Evolutionary conservation across 768 basidiomycete species (phyloP), one percentile per base, ranked within the genome.

Genomic region (Russula virescens): DNA sequence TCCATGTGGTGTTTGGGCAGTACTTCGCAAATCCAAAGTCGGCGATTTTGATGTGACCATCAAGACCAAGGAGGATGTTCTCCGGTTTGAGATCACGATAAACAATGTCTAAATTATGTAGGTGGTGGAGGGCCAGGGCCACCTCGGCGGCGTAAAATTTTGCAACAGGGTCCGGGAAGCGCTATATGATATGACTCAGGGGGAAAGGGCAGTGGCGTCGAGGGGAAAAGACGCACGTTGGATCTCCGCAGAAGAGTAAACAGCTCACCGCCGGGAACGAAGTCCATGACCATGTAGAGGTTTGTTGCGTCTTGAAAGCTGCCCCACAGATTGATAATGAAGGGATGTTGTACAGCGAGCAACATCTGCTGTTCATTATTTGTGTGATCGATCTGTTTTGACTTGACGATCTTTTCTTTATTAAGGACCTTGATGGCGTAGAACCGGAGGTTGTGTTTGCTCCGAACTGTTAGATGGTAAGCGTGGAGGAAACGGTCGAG

Each of bases 31-130:
- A 97, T 16, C 95, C 95, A 69, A 98, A 98, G 72, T 98, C 95
- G 18, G 94, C 93, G 38, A 98, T 87, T 75, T 96, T 97, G 75
- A 98, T 93, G 73, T 98, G 94, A 0, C 95, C 95, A 71, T 97
- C 94, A n/a, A 85, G 81, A 65, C 89, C 92, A 55, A 98, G 83
- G 34, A 98, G 81, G 52, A 98, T 89, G 71, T 98, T 98, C 72
- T 99, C 97, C 1, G 97, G 97, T 74, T 99, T 98, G 51, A 98
- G 83, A 75, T 98, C 96, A 19, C 96, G 91, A 74, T 98, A 98
- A 64, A 98, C 90, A 73, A 98, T 94, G 69, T 95, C 84, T 23
- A 86, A 81, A 16, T 77, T 76, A 69, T 98, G 97, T 2, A 98
- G 77, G 72, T 98, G 87, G 68, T 94, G 90, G 66, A 98, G 81